Conservation (phyloP, 106 monocot species). For the Acorus calamus region DNA sequence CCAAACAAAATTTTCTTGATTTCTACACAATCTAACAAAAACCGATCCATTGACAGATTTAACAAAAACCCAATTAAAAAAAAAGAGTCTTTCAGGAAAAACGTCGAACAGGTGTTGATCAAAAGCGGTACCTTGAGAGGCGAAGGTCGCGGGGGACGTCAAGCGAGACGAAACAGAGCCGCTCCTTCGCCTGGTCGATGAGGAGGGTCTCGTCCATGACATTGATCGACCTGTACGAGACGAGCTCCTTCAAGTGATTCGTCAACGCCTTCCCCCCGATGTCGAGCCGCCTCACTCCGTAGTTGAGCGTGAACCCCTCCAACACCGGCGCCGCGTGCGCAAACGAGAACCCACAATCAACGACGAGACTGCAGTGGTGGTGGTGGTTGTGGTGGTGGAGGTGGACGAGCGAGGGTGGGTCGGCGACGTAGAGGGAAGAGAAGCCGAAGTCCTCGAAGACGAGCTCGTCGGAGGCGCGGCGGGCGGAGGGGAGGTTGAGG, state of each 20-base stretch:
- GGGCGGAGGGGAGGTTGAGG: conserved; percentile 64
- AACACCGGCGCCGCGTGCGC: conserved; percentile 82
- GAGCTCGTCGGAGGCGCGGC: conserved; percentile 75
- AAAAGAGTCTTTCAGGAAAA: too few relatives aligned
- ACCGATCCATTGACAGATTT: too few relatives aligned
- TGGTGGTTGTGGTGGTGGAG: conserved; percentile 64
- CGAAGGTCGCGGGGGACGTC: conserved; percentile 63
- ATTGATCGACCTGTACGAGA: conserved; percentile 80
- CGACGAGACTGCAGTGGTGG: conserved; percentile 63
- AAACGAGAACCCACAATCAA: conserved; percentile 93
- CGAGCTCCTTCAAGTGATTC: conserved; percentile 89
- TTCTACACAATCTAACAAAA: too few relatives aligned
- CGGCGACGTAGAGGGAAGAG: conserved; percentile 55
- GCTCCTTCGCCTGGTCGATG: conserved; percentile 90
- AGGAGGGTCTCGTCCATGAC: conserved; percentile 93
- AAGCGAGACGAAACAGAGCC: conserved; percentile 85
- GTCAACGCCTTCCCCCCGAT: conserved; percentile 92
- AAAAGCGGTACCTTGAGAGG: conserved; percentile 51
- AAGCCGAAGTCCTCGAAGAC: conserved; percentile 92
- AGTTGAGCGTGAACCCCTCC: conserved; percentile 81
- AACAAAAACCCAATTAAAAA: too few relatives aligned
- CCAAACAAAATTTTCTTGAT: too few relatives aligned
- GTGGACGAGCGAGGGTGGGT: conserved; percentile 79
- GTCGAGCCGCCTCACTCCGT: conserved; percentile 64
- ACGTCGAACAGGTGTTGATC: neutral